Conservation (phyloP, 495 filamentous ascomycete species). For the Hyaloscypha finlandica region DNA sequence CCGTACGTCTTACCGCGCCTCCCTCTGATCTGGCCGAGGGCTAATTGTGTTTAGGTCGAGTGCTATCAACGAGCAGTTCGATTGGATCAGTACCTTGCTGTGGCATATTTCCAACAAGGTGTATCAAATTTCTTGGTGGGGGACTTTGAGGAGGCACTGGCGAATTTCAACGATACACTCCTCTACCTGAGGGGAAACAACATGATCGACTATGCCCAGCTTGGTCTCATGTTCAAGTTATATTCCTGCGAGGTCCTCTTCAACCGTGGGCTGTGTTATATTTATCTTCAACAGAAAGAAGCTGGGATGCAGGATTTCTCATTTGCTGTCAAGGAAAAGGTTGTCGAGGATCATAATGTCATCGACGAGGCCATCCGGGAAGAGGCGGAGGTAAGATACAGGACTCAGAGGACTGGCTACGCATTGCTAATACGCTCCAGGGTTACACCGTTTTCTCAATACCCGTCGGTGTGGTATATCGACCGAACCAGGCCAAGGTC, state of each 20-base stretch:
- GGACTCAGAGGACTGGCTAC: slow-evolving; percentile 25
- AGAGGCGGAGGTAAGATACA: slow-evolving; percentile 74
- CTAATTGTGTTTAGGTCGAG: slow-evolving; percentile 65
- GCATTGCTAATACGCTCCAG: slow-evolving; percentile 44
- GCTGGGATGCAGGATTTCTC: slow-evolving; percentile 88
- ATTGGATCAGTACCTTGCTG: slow-evolving; percentile 91
- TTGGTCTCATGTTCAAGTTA: slow-evolving; percentile 93
- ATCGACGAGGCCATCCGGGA: slow-evolving; percentile 96
- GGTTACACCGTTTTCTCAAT: slow-evolving; percentile 99
- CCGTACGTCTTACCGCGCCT: slow-evolving; percentile 59
- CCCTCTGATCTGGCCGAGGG: background rate
- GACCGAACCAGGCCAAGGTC: slow-evolving; percentile 96
- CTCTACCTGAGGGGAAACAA: slow-evolving; percentile 94
- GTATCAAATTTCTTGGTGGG: slow-evolving; percentile 97
- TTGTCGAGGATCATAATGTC: slow-evolving; percentile 91
- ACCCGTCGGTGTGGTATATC: slow-evolving; percentile 90
- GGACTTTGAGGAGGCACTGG: slow-evolving; percentile 95
- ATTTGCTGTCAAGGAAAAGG: slow-evolving; percentile 94
- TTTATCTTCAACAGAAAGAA: slow-evolving; percentile 90
- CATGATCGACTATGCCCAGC: slow-evolving; percentile 96
- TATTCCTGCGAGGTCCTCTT: slow-evolving; percentile 98
- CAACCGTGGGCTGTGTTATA: slow-evolving; percentile 96
- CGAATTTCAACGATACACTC: slow-evolving; percentile 98
- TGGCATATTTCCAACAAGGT: slow-evolving; percentile 98
- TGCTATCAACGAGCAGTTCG: slow-evolving; percentile 90